These are phyloP conservation scores for Apiospora aurea DNA, from an alignment of 2,329 filamentous ascomycete genomes.

Conservation along the genomic window DNA sequence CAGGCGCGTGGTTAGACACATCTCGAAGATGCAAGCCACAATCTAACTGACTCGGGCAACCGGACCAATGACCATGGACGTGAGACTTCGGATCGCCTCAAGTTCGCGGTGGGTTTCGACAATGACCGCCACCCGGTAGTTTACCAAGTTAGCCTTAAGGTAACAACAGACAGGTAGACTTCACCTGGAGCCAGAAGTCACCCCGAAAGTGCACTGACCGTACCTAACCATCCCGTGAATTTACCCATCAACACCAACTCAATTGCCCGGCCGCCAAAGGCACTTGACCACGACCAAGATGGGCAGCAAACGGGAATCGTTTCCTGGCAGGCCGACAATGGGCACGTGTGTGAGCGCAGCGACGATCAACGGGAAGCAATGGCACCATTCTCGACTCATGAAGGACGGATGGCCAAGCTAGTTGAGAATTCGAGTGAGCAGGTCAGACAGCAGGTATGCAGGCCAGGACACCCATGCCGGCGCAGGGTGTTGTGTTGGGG, in stretches of 20 bases:
- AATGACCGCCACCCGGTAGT: background rate
- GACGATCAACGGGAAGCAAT: slow-evolving; percentile 1
- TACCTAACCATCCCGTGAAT: background rate
- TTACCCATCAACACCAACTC: background rate
- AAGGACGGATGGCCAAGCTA: background rate
- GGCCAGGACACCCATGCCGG: background rate
- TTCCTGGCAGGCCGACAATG: background rate
- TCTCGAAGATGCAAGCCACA: slow-evolving; percentile 7
- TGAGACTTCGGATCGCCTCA: background rate
- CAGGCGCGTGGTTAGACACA: background rate
- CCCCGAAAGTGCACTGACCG: slow-evolving; percentile 1
- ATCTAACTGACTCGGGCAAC: slow-evolving; percentile 5
- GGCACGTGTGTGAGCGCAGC: background rate
- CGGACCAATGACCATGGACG: too few species aligned
- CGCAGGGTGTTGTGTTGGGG: background rate
- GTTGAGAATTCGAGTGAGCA: background rate
- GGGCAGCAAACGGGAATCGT: background rate
- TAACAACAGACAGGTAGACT: background rate
- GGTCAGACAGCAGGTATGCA: background rate
- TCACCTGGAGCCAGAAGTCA: background rate
- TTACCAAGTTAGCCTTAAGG: background rate
- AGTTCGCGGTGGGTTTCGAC: background rate
- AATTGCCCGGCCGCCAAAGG: background rate
- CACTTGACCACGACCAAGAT: background rate
- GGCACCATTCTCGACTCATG: slow-evolving; percentile 20